Conservation (phyloP, 2,329 filamentous ascomycete genomes). For the Colletotrichum sp. region DNA sequence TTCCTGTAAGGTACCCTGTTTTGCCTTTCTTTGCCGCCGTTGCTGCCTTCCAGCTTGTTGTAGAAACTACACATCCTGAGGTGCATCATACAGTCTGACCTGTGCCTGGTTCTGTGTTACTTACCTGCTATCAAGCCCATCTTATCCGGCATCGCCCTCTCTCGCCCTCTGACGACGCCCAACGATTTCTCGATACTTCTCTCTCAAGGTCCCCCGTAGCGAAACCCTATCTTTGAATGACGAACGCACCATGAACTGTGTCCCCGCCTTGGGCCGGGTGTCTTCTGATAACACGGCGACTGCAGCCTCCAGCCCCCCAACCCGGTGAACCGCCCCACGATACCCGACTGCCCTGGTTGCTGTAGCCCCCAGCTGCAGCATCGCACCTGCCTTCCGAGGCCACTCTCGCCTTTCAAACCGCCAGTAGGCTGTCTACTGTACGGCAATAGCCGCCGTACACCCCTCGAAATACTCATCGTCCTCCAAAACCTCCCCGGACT, state of each 20-base stretch:
- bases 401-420: background rate
- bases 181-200: background rate
- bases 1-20: background rate
- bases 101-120: background rate
- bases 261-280: conserved; percentile 39
- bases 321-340: conserved; percentile 17
- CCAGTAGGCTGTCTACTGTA: background rate
- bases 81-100: background rate
- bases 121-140: background rate
- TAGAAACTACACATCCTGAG: background rate
- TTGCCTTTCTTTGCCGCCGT: background rate
- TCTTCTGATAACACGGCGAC: conserved; percentile 36
- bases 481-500: background rate
- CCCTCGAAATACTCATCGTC: background rate
- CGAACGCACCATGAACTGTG: conserved; percentile 33
- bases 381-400: background rate
- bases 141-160: background rate
- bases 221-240: conserved; percentile 17
- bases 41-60: background rate
- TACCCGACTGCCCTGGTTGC: background rate
- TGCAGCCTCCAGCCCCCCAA: conserved; percentile 21
- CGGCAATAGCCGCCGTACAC: background rate
- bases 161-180: background rate
- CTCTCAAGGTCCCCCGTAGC: background rate
- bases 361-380: background rate